A percentile compares a stretch with the other conserved stretches of the same genome.
Evolutionary conservation across 176 grass and related monocot genomes (phyloP).

Genomic region (Oryza australiensis): DNA sequence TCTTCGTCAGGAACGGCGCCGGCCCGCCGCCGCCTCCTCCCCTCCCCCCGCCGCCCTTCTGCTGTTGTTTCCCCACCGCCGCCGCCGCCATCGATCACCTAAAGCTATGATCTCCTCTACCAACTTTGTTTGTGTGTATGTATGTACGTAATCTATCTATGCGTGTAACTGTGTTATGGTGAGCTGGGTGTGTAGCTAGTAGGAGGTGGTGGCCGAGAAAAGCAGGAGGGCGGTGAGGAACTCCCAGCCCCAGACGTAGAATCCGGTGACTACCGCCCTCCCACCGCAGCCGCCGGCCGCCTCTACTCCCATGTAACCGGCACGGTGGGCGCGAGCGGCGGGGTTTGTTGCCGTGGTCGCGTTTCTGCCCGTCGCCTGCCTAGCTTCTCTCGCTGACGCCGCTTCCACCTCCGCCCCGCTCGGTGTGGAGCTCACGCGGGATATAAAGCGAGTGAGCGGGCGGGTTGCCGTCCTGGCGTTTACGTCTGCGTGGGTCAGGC

Average conservation of each 20-base stretch:
- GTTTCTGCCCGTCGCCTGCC: background rate
- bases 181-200: background rate
- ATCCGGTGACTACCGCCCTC: conserved; percentile 67
- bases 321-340: background rate
- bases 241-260: conserved; percentile 95
- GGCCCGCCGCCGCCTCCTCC: conserved; percentile 34
- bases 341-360: background rate
- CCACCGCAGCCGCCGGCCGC: conserved; percentile 42
- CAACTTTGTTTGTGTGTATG: background rate
- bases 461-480: conserved; percentile 21
- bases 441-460: conserved; percentile 26
- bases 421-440: background rate
- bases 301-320: conserved; percentile 61
- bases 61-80: background rate
- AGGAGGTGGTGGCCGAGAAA: conserved; percentile 59
- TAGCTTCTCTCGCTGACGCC: background rate
- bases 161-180: background rate
- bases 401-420: background rate
- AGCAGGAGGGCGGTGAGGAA: conserved; percentile 91
- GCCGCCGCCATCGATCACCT: background rate
- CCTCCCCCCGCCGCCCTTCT: background rate
- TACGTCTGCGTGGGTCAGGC: background rate
- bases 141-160: background rate
- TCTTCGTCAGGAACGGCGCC: conserved; percentile 92
- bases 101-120: background rate